Conservation (phyloP, 495 filamentous ascomycete genomes). For the Penicillium egyptiacum region DNA sequence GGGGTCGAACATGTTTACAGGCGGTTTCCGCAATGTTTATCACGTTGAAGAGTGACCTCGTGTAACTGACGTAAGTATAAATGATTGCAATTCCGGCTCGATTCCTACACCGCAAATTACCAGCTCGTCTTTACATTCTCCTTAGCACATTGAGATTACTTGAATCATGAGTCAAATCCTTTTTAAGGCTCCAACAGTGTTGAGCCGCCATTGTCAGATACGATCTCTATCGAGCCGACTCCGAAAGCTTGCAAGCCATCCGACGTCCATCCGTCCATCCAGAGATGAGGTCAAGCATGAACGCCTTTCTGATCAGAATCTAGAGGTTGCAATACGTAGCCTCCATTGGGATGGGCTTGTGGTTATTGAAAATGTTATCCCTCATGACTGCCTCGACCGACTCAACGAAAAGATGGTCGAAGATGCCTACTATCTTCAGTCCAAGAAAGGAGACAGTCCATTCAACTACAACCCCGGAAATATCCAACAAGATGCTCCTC, state of each 20-base stretch:
- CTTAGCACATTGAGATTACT: neutral
- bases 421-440: slow-evolving; percentile 46
- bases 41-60: neutral
- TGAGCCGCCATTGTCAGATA: neutral
- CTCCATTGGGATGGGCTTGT: slow-evolving; percentile 54
- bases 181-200: neutral
- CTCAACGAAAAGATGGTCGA: slow-evolving; percentile 53
- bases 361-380: slow-evolving; percentile 49
- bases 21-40: neutral
- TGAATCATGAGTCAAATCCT: neutral
- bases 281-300: slow-evolving; percentile 18
- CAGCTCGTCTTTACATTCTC: no score
- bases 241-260: slow-evolving; percentile 1
- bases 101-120: neutral
- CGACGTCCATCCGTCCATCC: slow-evolving; percentile 21
- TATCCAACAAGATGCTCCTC: slow-evolving; percentile 53
- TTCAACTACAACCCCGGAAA: slow-evolving; percentile 57
- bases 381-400: slow-evolving; percentile 42
- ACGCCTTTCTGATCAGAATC: slow-evolving; percentile 35
- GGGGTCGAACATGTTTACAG: neutral
- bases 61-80: neutral
- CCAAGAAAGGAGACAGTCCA: slow-evolving; percentile 44
- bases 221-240: neutral
- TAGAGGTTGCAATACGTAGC: slow-evolving; percentile 49
- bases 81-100: neutral